phyloP scores from a whole-genome alignment of 169 alveolate genomes.

The Plasmodium ovale region DNA sequence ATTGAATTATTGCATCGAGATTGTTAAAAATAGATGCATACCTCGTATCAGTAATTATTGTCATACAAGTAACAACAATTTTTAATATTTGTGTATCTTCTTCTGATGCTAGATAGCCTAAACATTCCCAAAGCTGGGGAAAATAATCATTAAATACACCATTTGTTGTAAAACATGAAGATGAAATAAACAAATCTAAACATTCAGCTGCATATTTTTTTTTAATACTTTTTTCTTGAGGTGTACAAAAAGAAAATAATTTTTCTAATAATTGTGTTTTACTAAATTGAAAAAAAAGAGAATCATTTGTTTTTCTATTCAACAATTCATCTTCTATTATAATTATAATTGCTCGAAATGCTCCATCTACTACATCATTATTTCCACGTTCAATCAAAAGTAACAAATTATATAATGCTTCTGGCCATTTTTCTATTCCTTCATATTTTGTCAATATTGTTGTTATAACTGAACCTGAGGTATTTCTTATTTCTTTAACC shows the following conservation, averaged over 20 bases:
- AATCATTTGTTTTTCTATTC: conserved; percentile 77
- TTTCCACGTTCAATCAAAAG: conserved; percentile 80
- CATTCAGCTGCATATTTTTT: conserved; percentile 76
- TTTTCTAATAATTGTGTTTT: conserved; percentile 68
- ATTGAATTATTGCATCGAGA: conserved; percentile 84
- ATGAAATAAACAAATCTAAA: conserved; percentile 48
- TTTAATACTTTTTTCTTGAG: conserved; percentile 54
- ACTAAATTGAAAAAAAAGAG: conserved; percentile 79
- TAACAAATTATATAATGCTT: conserved; percentile 80
- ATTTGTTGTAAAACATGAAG: conserved; percentile 53
- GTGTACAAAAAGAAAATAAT: conserved; percentile 60
- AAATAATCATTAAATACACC: conserved; percentile 78
- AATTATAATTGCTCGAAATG: conserved; percentile 80
- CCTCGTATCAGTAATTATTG: conserved; percentile 82
- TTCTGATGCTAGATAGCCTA: conserved; percentile 82
- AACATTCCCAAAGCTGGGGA: conserved; percentile 81
- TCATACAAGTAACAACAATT: conserved; percentile 83
- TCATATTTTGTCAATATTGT: conserved; percentile 79
- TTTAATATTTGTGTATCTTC: conserved; percentile 80
- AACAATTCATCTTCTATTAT: conserved; percentile 82
- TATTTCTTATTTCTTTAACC: conserved; percentile 79
- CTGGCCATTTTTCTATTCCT: conserved; percentile 83
- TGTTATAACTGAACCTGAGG: conserved; percentile 86
- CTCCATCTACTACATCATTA: conserved; percentile 84
- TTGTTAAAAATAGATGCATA: conserved; percentile 81